Base-by-base conservation (phyloP, 2,329 filamentous ascomycete species). In the Fusarium euwallaceae region DNA sequence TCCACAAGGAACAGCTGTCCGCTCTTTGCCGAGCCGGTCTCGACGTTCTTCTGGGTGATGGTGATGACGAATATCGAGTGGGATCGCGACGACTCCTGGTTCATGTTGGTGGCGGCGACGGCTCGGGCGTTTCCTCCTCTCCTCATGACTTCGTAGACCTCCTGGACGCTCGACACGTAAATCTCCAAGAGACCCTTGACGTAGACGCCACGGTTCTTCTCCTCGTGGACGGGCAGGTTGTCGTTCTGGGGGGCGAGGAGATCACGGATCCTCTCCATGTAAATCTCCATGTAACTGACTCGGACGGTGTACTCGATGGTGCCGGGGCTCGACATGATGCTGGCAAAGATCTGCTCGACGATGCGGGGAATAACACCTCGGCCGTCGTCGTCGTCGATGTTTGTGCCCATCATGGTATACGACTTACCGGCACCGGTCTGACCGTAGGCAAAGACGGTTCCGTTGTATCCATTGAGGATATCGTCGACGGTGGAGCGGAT, bases 231-330 rank as follows among this genome's bases (percentile, higher is more conserved):
- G 0, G 96, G 95, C 62, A 99, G 87, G 81, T 98, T 98, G 86
- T 98, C 96, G 84, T 98, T 98, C 70, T 95, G 93, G 12, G 97
- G 97, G 27, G 93, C 92, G 74, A 99, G 87, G 80, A 99, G 86
- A 91, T 99, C 97, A 80, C 96, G 92, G 83, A 99, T 98, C 78
- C 94, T 92, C 86, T 99, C 97, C 97, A 98, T 99, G 87, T 99
- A 99, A 75, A 99, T 98, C 85, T 99, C 97, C 95, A 99, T 98
- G 85, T 98, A 98, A 84, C 95, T 98, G 81, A 98, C 96, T 66
- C 95, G 92, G 63, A 99, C 96, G n/a, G 95, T 98, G 84, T 98
- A 98, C 85, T 98, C 97, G 82, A 98, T 98, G 77, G 94, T 97
- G 79, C 92, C 92, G 51, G 96, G 94, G 78, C 95, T 98, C 24